Conservation (phyloP, 495 filamentous ascomycete species). For the Rhizodiscina lignyota region DNA sequence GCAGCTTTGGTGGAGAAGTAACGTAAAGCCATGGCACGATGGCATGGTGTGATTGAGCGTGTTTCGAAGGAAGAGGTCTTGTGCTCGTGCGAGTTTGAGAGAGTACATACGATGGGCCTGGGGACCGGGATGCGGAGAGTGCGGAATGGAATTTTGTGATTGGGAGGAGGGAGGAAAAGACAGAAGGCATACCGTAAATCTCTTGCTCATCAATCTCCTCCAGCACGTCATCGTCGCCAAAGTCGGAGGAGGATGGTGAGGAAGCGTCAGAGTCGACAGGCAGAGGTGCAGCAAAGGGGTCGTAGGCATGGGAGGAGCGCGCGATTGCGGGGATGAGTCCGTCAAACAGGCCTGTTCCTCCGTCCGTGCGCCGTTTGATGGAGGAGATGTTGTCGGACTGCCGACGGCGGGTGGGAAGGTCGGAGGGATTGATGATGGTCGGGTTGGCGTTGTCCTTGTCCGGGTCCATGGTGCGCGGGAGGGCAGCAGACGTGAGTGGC, state of each 20-base stretch:
- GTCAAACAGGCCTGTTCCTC: constrained; percentile 27
- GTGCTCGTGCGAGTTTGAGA: too few species aligned
- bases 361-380: constrained; percentile 25
- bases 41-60: too few species aligned
- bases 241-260: constrained; percentile 24
- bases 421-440: constrained; percentile 74
- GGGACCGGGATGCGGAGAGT: too few species aligned
- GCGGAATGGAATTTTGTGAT: too few species aligned
- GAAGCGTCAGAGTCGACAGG: too few species aligned
- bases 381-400: too few species aligned
- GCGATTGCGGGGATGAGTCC: constrained; percentile 25
- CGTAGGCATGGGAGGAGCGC: constrained; percentile 33
- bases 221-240: constrained; percentile 43
- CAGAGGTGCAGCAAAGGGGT: constrained; percentile 35
- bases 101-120: too few species aligned
- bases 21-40: too few species aligned
- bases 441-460: constrained; percentile 84
- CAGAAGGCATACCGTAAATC: constrained; percentile 82
- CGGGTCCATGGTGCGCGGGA: constrained; percentile 18
- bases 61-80: too few species aligned
- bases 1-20: too few species aligned
- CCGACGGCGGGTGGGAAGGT: constrained; percentile 69
- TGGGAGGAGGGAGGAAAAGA: too few species aligned
- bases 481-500: background rate
- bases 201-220: constrained; percentile 94